phyloP scores from a whole-genome alignment of 306 rosid species.

The Malus fusca region DNA sequence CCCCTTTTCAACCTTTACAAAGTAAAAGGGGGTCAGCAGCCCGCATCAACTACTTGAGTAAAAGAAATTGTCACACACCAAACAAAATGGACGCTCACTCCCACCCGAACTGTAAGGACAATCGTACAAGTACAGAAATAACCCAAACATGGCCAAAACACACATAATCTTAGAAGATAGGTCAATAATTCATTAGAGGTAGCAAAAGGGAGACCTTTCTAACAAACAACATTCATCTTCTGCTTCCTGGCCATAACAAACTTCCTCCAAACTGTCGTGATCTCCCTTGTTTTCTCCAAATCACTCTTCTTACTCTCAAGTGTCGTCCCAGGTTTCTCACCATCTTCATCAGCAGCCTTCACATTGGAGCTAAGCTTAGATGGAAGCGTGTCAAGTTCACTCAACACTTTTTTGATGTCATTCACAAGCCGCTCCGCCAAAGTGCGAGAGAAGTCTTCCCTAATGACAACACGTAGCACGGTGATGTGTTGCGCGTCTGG shows the following conservation, averaged over 20 bases:
- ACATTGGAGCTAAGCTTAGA: conserved; percentile 27
- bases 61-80: not conserved
- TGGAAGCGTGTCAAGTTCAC: conserved; percentile 67
- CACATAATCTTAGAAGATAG: not conserved
- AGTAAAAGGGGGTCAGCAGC: not conserved
- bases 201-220: conserved; percentile 2
- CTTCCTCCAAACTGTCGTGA: conserved; percentile 71
- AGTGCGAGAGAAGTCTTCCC: conserved; percentile 87
- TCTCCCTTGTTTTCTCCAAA: conserved; percentile 56
- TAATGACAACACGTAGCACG: conserved; percentile 72
- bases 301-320: conserved; percentile 39
- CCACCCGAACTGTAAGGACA: not conserved
- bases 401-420: conserved; percentile 57
- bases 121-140: not conserved
- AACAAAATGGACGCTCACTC: not conserved
- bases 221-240: conserved; percentile 67
- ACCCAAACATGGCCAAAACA: not conserved
- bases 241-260: conserved; percentile 59
- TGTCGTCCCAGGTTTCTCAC: not conserved
- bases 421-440: conserved; percentile 74
- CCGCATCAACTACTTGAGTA: not conserved
- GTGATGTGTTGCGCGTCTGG: conserved; percentile 78
- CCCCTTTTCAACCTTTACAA: not conserved
- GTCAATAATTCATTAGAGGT: not conserved
- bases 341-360: not conserved